Conservation (phyloP, 805 yeast genomes). For the Candida koratica region DNA sequence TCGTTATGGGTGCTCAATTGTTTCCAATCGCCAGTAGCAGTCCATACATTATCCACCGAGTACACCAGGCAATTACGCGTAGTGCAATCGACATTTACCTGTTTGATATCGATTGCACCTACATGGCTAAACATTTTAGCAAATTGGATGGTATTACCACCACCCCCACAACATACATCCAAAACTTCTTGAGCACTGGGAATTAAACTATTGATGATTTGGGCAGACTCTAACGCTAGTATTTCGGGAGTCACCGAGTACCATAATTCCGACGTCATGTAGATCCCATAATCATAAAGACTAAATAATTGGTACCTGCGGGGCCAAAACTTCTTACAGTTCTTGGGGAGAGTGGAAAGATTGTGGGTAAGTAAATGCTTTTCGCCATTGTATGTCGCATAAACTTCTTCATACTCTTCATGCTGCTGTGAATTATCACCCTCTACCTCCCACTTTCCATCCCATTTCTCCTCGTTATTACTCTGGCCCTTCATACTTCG, state of each 20-base stretch:
- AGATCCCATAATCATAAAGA: constrained; percentile 62
- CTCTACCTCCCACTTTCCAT: no score
- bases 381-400: constrained; percentile 1
- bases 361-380: constrained; percentile 29
- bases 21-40: constrained; percentile 49
- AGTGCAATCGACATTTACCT: constrained; percentile 62
- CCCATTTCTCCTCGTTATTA: background rate
- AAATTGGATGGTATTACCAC: constrained; percentile 80
- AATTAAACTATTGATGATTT: constrained; percentile 47
- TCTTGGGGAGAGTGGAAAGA: constrained; percentile 35
- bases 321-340: constrained; percentile 55
- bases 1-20: constrained; percentile 19
- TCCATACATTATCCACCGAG: constrained; percentile 52
- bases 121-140: constrained; percentile 54
- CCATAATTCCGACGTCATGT: constrained; percentile 73
- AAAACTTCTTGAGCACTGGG: constrained; percentile 47
- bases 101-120: constrained; percentile 60
- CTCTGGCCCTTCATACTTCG: background rate
- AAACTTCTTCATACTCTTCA: constrained; percentile 1
- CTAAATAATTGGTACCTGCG: constrained; percentile 59
- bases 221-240: constrained; percentile 59
- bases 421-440: background rate
- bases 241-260: constrained; percentile 84
- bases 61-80: constrained; percentile 64
- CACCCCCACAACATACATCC: constrained; percentile 85